These are phyloP conservation scores for Trichosporon inkin DNA, from an alignment of 1,284 basidiomycete genomes.

Conservation along the genomic window DNA sequence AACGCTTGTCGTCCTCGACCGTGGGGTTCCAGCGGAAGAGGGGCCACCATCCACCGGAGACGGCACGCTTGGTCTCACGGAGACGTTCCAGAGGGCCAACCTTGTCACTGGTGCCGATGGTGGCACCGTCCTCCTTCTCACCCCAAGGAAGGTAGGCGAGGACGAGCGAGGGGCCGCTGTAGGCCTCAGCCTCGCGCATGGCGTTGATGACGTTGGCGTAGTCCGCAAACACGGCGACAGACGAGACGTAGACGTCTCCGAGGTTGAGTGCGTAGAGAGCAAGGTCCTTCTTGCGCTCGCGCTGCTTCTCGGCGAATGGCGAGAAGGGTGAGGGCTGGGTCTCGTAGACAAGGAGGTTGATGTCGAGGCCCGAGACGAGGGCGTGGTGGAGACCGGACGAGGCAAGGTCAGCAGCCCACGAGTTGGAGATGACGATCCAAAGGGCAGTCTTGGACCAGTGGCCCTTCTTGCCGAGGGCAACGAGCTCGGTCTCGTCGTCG, in stretches of 20 bases:
- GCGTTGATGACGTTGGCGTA: constrained; percentile 93
- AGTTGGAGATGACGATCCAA: constrained; percentile 97
- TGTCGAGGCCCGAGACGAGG: constrained; percentile 80
- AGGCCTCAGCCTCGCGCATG: constrained; percentile 84
- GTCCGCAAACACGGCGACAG: constrained; percentile 90
- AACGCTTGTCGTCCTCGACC: constrained; percentile 75
- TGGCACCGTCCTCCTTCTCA: constrained; percentile 60
- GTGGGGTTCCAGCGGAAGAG: constrained; percentile 96
- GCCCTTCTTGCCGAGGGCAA: constrained; percentile 58
- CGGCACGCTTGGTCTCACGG: constrained; percentile 95
- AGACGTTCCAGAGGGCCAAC: constrained; percentile 77
- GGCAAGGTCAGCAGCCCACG: constrained; percentile 95
- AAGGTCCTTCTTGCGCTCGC: constrained; percentile 77
- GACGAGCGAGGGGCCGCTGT: constrained; percentile 84
- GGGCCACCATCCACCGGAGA: constrained; percentile 97
- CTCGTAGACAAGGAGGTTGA: constrained; percentile 96
- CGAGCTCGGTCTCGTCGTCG: constrained; percentile 53
- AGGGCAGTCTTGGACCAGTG: constrained; percentile 67
- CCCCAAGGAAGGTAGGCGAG: constrained; percentile 91
- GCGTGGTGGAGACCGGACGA: constrained; percentile 94
- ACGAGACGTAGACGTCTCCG: constrained; percentile 92
- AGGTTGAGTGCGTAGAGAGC: constrained; percentile 98
- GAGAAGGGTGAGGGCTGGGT: constrained; percentile 72
- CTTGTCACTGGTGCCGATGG: constrained; percentile 57
- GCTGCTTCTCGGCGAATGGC: constrained; percentile 50